These are phyloP conservation scores for Bisporella sp. DNA, from an alignment of 2,329 filamentous ascomycete genomes.

Conservation along the genomic window DNA sequence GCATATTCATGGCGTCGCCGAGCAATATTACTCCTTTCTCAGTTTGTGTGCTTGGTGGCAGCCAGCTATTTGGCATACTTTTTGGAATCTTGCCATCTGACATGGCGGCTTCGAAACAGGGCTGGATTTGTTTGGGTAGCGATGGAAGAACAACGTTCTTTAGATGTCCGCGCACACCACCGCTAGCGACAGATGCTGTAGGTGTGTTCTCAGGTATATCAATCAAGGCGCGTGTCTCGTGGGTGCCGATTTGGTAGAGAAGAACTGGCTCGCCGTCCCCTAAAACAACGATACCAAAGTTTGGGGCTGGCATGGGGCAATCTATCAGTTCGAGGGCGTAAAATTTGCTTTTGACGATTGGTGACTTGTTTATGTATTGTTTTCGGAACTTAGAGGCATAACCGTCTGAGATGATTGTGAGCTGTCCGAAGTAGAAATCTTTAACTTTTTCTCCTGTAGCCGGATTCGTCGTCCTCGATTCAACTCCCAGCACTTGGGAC, in stretches of 20 bases:
- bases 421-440: slow-evolving; percentile 80
- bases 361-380: slow-evolving; percentile 58
- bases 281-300: slow-evolving; percentile 84
- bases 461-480: slow-evolving; percentile 58
- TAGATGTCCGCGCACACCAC: slow-evolving; percentile 82
- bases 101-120: slow-evolving; percentile 69
- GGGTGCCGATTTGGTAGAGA: slow-evolving; percentile 93
- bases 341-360: slow-evolving; percentile 77
- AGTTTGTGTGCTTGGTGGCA: slow-evolving; percentile 69
- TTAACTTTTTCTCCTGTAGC: slow-evolving; percentile 47
- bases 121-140: slow-evolving; percentile 64
- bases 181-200: slow-evolving; percentile 63
- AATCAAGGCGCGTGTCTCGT: slow-evolving; percentile 84
- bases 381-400: slow-evolving; percentile 91
- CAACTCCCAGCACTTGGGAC: slow-evolving; percentile 34
- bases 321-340: slow-evolving; percentile 91
- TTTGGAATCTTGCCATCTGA: slow-evolving; percentile 68
- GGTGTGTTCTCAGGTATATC: slow-evolving; percentile 77
- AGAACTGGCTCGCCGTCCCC: slow-evolving; percentile 72
- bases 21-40: slow-evolving; percentile 71
- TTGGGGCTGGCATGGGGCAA: slow-evolving; percentile 65
- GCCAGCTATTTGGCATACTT: slow-evolving; percentile 93
- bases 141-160: slow-evolving; percentile 71
- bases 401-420: slow-evolving; percentile 88
- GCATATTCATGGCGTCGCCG: slow-evolving; percentile 97